phyloP scores from a whole-genome alignment of 768 basidiomycete species.

The Tylopilus rubrobrunneus region DNA sequence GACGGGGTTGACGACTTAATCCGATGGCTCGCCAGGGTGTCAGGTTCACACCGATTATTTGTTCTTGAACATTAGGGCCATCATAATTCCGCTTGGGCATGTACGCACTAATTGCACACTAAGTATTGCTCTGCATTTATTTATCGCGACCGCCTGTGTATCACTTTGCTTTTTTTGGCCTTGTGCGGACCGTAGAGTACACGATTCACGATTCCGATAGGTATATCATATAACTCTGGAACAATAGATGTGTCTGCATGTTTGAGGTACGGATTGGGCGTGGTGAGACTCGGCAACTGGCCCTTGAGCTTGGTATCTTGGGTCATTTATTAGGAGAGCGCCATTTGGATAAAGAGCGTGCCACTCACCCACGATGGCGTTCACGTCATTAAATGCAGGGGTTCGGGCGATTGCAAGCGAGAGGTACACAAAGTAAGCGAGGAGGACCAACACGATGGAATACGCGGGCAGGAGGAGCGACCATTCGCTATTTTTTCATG shows the following conservation, averaged over 20 bases:
- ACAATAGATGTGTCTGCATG: conserved; percentile 44
- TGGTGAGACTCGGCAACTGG: conserved; percentile 41
- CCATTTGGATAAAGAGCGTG: conserved; percentile 7
- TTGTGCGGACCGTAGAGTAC: conserved; percentile 48
- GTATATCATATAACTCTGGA: conserved; percentile 77
- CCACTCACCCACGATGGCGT: conserved; percentile 60
- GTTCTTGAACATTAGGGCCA: conserved; percentile 13
- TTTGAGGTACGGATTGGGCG: conserved; percentile 43
- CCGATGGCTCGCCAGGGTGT: not conserved
- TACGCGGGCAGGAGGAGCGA: conserved; percentile 77
- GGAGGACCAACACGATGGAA: conserved; percentile 62
- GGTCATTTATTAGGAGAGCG: conserved; percentile 11
- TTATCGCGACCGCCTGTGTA: conserved; percentile 14
- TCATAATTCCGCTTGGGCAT: conserved; percentile 12
- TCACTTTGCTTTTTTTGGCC: conserved; percentile 5
- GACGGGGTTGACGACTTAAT: not conserved
- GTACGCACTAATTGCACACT: not conserved
- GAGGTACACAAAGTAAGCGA: conserved; percentile 76
- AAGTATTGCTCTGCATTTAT: conserved; percentile 15
- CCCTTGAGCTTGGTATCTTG: conserved; percentile 60
- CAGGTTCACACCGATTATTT: not conserved
- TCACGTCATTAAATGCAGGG: conserved; percentile 64
- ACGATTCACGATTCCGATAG: conserved; percentile 76
- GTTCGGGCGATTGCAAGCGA: conserved; percentile 69
- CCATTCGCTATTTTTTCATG: conserved; percentile 65